Evolutionary conservation across 2,329 filamentous ascomycete species (phyloP).

Genomic region (Chaetoscypha palmicola): DNA sequence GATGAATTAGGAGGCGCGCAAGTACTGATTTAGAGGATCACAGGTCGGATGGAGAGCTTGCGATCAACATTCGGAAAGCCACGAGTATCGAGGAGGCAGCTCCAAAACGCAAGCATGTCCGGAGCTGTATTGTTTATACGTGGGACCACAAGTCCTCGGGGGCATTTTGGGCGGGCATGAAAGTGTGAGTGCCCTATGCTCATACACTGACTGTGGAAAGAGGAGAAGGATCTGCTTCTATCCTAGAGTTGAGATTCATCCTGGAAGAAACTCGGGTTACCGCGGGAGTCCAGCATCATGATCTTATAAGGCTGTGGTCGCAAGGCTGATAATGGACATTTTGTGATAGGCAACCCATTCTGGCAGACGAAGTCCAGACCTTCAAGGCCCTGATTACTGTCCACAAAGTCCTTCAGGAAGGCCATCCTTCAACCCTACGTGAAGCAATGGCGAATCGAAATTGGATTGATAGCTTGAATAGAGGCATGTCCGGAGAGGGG

Average conservation of each 20-base stretch:
- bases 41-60: constrained; percentile 62
- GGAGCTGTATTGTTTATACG: constrained; percentile 95
- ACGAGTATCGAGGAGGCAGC: constrained; percentile 62
- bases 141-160: constrained; percentile 97
- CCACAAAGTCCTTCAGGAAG: constrained; percentile 96
- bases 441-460: constrained; percentile 83
- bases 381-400: constrained; percentile 98
- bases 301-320: background rate
- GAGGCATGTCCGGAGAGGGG: constrained; percentile 76
- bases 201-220: no score
- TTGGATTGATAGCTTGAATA: constrained; percentile 89
- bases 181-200: constrained; percentile 67
- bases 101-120: constrained; percentile 84
- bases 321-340: constrained; percentile 10
- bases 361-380: constrained; percentile 96
- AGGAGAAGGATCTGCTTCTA: no score
- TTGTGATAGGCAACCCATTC: constrained; percentile 84
- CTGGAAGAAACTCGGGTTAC: background rate
- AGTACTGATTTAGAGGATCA: constrained; percentile 5
- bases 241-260: background rate
- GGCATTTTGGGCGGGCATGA: constrained; percentile 97
- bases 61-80: constrained; percentile 64
- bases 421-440: constrained; percentile 77
- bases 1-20: constrained; percentile 2
- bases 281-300: background rate